These are phyloP conservation scores for Salix udensis DNA, from an alignment of 345 rosid species.

Conservation along the genomic window DNA sequence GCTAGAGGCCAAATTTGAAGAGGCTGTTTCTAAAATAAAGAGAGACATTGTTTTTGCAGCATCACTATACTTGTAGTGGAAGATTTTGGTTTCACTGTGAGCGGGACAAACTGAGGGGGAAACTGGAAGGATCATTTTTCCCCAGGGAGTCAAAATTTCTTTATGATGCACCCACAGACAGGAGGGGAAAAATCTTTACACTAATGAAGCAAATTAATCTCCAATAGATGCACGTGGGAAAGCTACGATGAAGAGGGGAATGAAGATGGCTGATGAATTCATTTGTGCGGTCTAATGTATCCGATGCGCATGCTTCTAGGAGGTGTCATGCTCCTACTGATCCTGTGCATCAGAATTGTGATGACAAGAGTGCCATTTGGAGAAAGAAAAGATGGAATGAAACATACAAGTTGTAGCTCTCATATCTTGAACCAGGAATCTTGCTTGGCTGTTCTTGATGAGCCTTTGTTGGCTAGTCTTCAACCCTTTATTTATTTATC, in stretches of 20 bases:
- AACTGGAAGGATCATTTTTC: neutral
- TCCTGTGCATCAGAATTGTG: neutral
- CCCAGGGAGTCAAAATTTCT: neutral
- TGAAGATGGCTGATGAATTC: neutral
- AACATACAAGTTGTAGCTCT: neutral
- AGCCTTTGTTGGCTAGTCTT: neutral
- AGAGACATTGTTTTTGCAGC: slow-evolving; percentile 98
- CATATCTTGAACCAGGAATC: too few relatives aligned
- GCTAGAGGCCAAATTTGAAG: slow-evolving; percentile 77
- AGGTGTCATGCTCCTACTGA: neutral
- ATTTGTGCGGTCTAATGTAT: neutral
- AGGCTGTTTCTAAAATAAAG: slow-evolving; percentile 82
- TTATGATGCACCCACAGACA: neutral
- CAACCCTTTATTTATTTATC: neutral
- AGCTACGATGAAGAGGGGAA: neutral
- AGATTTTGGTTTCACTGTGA: neutral
- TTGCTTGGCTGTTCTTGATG: neutral
- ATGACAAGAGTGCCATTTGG: neutral
- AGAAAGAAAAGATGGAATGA: neutral
- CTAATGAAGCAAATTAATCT: neutral
- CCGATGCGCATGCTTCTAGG: neutral
- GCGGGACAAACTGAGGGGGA: neutral
- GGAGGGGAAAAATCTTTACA: neutral
- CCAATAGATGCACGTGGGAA: neutral
- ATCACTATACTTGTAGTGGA: slow-evolving; percentile 67